Conservation (phyloP, 1,139 yeast species). For the Suhomyces chickasaworum region DNA sequence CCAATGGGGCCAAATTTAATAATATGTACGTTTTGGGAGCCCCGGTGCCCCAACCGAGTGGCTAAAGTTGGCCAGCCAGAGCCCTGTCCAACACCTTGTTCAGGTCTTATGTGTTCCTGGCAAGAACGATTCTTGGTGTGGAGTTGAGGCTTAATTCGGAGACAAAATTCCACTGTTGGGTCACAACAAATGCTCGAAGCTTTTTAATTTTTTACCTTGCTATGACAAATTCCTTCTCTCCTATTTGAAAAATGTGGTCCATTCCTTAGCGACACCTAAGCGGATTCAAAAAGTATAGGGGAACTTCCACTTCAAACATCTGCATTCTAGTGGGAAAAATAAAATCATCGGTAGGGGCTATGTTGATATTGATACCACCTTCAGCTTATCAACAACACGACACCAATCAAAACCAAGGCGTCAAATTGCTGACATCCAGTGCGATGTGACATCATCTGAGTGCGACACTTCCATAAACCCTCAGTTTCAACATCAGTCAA, state of each 20-base stretch:
- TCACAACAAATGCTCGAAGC: not conserved
- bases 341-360: not conserved
- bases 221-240: not conserved
- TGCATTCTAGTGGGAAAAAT: not conserved
- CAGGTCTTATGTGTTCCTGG: not conserved
- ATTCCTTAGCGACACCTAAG: not conserved
- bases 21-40: constrained; percentile 5
- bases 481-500: not conserved
- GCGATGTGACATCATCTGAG: not conserved
- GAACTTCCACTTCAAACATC: not conserved
- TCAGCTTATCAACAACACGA: not conserved
- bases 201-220: not conserved
- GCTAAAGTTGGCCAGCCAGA: not conserved
- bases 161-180: not conserved
- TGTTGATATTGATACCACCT: not conserved
- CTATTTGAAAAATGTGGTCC: no score
- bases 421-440: not conserved
- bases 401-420: not conserved
- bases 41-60: not conserved
- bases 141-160: not conserved
- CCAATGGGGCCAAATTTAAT: constrained; percentile 2
- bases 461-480: not conserved
- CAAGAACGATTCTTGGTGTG: not conserved
- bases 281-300: not conserved
- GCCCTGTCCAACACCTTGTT: not conserved